These are phyloP conservation scores for Trichoderma hamatum DNA, from an alignment of 2,329 filamentous ascomycete genomes.

Conservation along the genomic window DNA sequence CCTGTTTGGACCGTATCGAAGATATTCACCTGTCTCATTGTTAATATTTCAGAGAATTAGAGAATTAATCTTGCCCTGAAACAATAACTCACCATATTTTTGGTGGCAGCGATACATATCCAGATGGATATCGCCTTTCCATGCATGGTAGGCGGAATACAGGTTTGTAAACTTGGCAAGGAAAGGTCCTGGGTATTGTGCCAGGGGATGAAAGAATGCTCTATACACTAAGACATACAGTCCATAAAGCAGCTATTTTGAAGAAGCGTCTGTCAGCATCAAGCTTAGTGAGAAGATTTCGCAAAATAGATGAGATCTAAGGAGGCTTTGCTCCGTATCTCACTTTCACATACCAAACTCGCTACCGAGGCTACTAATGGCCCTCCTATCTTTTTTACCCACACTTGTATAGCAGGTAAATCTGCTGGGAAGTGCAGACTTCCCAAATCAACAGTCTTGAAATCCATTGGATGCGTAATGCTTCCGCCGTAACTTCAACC, in stretches of 20 bases:
- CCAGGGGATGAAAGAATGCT: constrained; percentile 37
- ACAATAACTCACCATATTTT: constrained; percentile 34
- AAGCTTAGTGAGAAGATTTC: background rate
- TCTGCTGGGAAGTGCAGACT: background rate
- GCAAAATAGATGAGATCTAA: background rate
- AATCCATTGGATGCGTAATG: background rate
- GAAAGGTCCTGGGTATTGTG: constrained; percentile 42
- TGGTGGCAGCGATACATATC: constrained; percentile 41
- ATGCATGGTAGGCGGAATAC: constrained; percentile 41
- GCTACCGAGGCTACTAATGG: background rate
- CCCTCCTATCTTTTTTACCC: background rate
- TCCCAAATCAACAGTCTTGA: background rate
- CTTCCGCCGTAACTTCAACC: background rate
- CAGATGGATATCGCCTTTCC: constrained; percentile 41
- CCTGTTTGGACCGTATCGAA: constrained; percentile 36
- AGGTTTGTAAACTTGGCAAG: constrained; percentile 39
- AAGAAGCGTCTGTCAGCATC: background rate
- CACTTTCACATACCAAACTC: background rate
- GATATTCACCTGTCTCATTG: constrained; percentile 24
- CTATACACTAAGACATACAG: constrained; percentile 18
- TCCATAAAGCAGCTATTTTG: background rate
- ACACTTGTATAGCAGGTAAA: background rate
- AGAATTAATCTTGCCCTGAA: background rate
- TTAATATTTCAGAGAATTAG: background rate
- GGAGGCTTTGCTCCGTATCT: background rate